Evolutionary conservation across 805 yeast species (phyloP).

Genomic region (Dipodascus geniculatus): DNA sequence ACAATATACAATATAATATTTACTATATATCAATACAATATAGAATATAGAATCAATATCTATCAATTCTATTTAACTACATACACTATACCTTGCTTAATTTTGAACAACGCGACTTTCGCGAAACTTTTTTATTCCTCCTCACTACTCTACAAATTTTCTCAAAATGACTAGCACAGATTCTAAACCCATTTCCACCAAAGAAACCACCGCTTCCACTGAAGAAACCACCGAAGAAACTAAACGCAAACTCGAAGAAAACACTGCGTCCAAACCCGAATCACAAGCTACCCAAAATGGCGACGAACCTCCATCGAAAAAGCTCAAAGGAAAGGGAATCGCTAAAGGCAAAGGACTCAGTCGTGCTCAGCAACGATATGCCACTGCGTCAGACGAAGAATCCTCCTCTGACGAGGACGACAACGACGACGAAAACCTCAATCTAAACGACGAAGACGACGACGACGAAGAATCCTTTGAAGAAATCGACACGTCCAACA

Average conservation of each 20-base stretch:
- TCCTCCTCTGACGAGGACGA: constrained; percentile 35
- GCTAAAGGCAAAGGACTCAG: neutral
- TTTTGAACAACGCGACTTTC: no score
- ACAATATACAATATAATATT: no score
- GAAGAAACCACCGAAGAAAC: neutral
- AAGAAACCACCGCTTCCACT: neutral
- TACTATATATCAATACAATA: no score
- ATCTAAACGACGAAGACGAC: constrained; percentile 28
- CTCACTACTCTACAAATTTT: neutral
- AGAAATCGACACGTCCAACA: constrained; percentile 74
- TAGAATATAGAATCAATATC: no score
- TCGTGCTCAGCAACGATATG: constrained; percentile 16
- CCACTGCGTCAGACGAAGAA: constrained; percentile 53
- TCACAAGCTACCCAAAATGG: neutral
- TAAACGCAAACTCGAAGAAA: neutral
- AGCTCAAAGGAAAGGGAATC: neutral
- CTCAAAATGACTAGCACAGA: neutral
- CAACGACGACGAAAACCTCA: constrained; percentile 28
- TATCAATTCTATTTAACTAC: no score
- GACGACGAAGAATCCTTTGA: constrained; percentile 70
- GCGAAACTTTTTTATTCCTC: neutral
- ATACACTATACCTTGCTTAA: no score
- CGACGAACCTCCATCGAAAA: neutral
- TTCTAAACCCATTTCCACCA: neutral
- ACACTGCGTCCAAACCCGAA: no score